Evolutionary conservation across 257 asterid species (phyloP).

Genomic region (Pogostemon cablin): DNA sequence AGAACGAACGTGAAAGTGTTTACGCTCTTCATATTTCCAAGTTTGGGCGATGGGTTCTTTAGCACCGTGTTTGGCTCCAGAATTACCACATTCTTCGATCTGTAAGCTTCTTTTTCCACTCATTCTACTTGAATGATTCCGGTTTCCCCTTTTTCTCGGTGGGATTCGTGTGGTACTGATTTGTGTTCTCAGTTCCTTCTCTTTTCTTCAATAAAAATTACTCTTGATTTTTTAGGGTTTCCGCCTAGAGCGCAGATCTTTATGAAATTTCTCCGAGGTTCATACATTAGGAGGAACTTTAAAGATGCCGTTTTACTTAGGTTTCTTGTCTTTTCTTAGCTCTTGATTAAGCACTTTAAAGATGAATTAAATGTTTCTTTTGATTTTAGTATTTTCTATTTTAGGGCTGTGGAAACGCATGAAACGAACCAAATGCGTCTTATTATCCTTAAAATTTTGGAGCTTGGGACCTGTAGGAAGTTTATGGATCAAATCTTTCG

Average conservation of each 20-base stretch:
- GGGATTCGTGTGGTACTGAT: slow-evolving; percentile 33
- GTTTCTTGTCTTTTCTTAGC: slow-evolving; percentile 11
- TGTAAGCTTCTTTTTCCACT: slow-evolving; percentile 41
- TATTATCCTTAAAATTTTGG: not conserved
- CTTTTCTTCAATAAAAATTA: slow-evolving; percentile 12
- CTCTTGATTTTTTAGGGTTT: slow-evolving; percentile 45
- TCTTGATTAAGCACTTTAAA: slow-evolving; percentile 9
- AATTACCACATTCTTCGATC: slow-evolving; percentile 45
- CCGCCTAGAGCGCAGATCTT: slow-evolving; percentile 49
- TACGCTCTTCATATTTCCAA: slow-evolving; percentile 30
- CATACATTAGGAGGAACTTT: slow-evolving; percentile 20
- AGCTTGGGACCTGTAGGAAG: slow-evolving; percentile 9
- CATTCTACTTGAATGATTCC: slow-evolving; percentile 14
- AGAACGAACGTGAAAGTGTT: slow-evolving; percentile 31
- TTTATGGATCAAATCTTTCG: not conserved
- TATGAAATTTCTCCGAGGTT: slow-evolving; percentile 22
- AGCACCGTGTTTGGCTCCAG: slow-evolving; percentile 40
- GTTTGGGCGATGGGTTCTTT: slow-evolving; percentile 43
- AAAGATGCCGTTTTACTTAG: slow-evolving; percentile 22
- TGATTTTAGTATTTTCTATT: not conserved
- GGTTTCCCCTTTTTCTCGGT: slow-evolving; percentile 7
- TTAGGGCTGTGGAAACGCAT: slow-evolving; percentile 22
- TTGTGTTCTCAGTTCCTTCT: slow-evolving; percentile 21
- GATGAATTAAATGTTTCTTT: not conserved
- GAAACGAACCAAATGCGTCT: slow-evolving; percentile 9